Conservation (phyloP, 768 basidiomycete species). For the Boletales sp. region DNA sequence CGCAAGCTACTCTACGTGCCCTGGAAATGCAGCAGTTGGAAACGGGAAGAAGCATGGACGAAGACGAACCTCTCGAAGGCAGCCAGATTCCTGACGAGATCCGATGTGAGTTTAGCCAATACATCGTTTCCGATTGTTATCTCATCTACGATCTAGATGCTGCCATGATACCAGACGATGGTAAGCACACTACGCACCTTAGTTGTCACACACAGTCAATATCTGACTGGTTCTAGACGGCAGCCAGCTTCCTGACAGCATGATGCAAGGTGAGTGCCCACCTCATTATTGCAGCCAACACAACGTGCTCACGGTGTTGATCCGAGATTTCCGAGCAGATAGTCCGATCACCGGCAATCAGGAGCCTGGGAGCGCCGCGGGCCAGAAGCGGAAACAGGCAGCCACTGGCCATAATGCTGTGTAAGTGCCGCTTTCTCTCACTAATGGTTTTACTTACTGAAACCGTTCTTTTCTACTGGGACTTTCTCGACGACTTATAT, state of each 20-base stretch:
- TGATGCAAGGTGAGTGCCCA: no score
- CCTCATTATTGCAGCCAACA: no score
- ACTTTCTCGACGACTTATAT: not conserved
- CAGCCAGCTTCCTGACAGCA: no score
- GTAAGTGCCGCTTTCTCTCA: not conserved
- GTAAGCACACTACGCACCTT: not conserved
- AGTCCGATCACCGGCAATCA: no score
- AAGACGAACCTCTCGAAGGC: not conserved
- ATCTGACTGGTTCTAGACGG: no score
- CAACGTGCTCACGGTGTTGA: no score
- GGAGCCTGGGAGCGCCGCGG: no score
- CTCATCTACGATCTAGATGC: not conserved
- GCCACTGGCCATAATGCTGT: no score
- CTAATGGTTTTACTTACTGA: not conserved
- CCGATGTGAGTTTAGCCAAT: not conserved
- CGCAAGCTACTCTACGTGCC: not conserved
- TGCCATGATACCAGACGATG: not conserved
- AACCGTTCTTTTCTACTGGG: not conserved
- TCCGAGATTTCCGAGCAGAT: no score
- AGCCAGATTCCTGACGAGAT: not conserved
- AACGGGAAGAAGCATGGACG: not conserved
- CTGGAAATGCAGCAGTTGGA: not conserved
- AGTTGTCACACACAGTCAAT: no score
- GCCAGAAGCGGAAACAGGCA: no score
- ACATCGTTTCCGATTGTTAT: not conserved